Evolutionary conservation across 2,329 filamentous ascomycete species (phyloP).

Genomic region (Ophiostoma sp.): DNA sequence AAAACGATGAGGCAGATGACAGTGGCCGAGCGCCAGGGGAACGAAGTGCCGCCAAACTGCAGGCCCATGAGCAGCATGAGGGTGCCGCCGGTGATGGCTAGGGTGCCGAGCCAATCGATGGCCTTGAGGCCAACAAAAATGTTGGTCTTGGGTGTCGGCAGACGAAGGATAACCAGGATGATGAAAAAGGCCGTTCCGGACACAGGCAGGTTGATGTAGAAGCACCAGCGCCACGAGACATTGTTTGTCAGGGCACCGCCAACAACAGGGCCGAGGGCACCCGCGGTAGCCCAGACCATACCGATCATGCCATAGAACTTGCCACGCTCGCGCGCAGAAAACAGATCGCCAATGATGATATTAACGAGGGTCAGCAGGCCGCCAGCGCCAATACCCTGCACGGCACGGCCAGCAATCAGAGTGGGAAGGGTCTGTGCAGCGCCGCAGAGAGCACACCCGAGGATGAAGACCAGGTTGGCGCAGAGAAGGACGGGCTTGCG

Average conservation of each 20-base stretch:
- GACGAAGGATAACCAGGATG: slow-evolving; percentile 56
- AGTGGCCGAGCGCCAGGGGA: slow-evolving; percentile 57
- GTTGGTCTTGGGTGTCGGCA: slow-evolving; percentile 62
- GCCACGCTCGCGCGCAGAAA: slow-evolving; percentile 28
- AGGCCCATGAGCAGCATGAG: slow-evolving; percentile 67
- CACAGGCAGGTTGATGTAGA: slow-evolving; percentile 55
- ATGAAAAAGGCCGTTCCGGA: slow-evolving; percentile 42
- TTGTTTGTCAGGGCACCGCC: slow-evolving; percentile 27
- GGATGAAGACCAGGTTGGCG: slow-evolving; percentile 49
- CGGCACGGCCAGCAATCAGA: slow-evolving; percentile 50
- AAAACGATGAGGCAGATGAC: slow-evolving; percentile 61
- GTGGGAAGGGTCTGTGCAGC: slow-evolving; percentile 46
- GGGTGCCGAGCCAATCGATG: slow-evolving; percentile 51
- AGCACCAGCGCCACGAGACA: slow-evolving; percentile 60
- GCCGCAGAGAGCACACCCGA: slow-evolving; percentile 51
- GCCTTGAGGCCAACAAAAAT: slow-evolving; percentile 57
- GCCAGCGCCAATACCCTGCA: slow-evolving; percentile 54
- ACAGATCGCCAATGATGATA: slow-evolving; percentile 50
- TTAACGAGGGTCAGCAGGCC: slow-evolving; percentile 57
- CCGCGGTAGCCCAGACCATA: slow-evolving; percentile 28
- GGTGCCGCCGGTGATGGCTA: slow-evolving; percentile 53
- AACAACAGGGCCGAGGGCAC: slow-evolving; percentile 27
- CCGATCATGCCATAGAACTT: slow-evolving; percentile 28
- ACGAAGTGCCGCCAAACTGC: slow-evolving; percentile 55
- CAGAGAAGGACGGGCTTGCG: slow-evolving; percentile 50